phyloP scores from a whole-genome alignment of 345 rosid species.

The Citrus inodora region DNA sequence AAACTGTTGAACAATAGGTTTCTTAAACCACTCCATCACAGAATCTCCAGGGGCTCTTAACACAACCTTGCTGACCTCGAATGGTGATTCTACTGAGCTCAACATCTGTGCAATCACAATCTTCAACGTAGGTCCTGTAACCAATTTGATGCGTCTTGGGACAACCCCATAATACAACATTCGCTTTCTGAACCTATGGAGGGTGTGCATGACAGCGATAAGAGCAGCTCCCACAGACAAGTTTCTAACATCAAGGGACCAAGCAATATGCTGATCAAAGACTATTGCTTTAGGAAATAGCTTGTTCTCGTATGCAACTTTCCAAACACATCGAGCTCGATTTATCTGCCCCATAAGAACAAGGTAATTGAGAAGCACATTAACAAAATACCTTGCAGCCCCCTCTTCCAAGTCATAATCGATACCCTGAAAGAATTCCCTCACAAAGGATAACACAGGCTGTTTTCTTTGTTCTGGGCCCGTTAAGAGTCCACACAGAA shows the following conservation, averaged over 20 bases:
- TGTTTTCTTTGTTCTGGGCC: conserved; percentile 94
- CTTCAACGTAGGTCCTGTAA: conserved; percentile 91
- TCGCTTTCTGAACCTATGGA: conserved; percentile 91
- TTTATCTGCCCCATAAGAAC: conserved; percentile 96
- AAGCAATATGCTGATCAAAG: conserved; percentile 94
- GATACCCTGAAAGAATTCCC: conserved; percentile 89
- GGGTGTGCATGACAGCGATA: conserved; percentile 90
- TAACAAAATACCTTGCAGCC: conserved; percentile 85
- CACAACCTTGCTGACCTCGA: conserved; percentile 94
- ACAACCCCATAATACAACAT: conserved; percentile 92
- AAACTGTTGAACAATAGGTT: conserved; percentile 95
- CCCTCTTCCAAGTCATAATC: conserved; percentile 97
- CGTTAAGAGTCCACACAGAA: conserved; percentile 90
- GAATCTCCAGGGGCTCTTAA: conserved; percentile 85
- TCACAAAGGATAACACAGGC: conserved; percentile 76
- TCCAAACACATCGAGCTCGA: conserved; percentile 95
- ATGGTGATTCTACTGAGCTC: conserved; percentile 91
- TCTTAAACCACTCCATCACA: conserved; percentile 97
- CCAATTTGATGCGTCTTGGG: conserved; percentile 92
- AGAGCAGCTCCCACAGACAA: conserved; percentile 96
- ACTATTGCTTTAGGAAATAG: conserved; percentile 97
- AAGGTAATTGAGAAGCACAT: conserved; percentile 92
- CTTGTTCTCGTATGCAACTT: conserved; percentile 95
- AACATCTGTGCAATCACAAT: conserved; percentile 89
- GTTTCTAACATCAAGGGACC: conserved; percentile 96